Evolutionary conservation across 352 stramenopile genomes (phyloP).

Genomic region (Pythium phragmitis): DNA sequence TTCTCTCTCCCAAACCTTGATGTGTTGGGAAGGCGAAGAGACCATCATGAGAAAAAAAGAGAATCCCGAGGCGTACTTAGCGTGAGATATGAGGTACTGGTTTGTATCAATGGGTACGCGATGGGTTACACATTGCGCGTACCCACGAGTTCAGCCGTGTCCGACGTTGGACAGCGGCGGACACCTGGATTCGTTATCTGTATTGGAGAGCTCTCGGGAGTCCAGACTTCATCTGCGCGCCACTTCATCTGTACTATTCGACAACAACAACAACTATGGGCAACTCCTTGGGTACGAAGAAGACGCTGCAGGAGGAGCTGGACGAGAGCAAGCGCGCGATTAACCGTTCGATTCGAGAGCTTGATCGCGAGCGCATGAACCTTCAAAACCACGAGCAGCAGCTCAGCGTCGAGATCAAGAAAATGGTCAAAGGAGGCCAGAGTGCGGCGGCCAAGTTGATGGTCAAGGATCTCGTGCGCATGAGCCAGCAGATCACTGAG

Average conservation of each 20-base stretch:
- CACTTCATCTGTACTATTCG: too few species aligned
- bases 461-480: slow-evolving; percentile 95
- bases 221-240: background rate
- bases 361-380: background rate
- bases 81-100: background rate
- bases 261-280: background rate
- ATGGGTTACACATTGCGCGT: background rate
- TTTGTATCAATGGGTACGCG: background rate
- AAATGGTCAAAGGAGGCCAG: slow-evolving; percentile 95
- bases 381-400: slow-evolving; percentile 72
- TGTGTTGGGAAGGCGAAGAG: background rate
- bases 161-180: background rate
- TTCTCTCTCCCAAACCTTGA: background rate
- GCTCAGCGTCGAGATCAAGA: slow-evolving; percentile 97
- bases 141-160: too few species aligned
- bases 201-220: background rate
- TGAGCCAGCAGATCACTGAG: slow-evolving; percentile 95
- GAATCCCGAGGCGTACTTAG: background rate
- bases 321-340: background rate
- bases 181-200: background rate
- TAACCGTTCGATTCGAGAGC: background rate
- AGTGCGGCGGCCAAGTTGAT: slow-evolving; percentile 97
- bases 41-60: background rate
- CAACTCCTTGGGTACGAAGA: background rate
- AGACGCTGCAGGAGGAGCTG: background rate